Base-by-base conservation (phyloP, 352 stramenopile species). In the Phytophthora ohioensis region DNA sequence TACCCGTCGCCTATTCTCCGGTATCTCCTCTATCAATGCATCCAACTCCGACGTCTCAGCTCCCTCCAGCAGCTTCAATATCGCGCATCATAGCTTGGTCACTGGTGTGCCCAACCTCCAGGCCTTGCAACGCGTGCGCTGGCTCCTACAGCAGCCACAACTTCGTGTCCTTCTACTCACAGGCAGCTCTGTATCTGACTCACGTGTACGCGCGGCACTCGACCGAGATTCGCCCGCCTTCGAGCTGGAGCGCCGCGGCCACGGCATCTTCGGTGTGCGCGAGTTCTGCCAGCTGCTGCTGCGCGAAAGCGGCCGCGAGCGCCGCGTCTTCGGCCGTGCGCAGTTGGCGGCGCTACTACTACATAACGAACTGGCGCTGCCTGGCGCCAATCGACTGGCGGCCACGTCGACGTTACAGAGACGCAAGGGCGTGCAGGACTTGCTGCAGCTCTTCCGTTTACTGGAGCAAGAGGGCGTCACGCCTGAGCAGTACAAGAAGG, bases 231-330 rank as follows among this genome's bases (percentile, higher is more conserved):
- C 66, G 38, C 48, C 84, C 42, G 88, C 89, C 43, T 80, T 93
- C 52, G 82, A 83, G 54, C 79, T 94, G 9, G 87, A 93, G 71
- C 87, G 87, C 35, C 76, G 73, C 31, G 87, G 87, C 31, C 87
- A 94, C 59, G 79, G 73, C 42, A 57, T 92, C 45, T 83, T 78
- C 46, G 68, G 79, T 15, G 60, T 88, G 21, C 64, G 72, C 62
- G 84, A 92, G 64, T 93, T 88, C 69, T 90, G 81, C 35, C 85
- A 88, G 62, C 64, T 88, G 54, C 79, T 86, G 51, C 67, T 94
- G 32, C 78, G 91, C 30, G 87, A 94, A 59, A 81, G 78, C 6
- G 78, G 82, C 8, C 66, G 66, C n/a, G 75, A 90, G 13, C 58
- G 76, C 48, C 85, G 82, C 38, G 64, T 92, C 58, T 74, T 94